A percentile compares a stretch with the other conserved stretches of the same genome.
phyloP scores from a whole-genome alignment of 306 rosid genomes.

The Vicia faba region DNA sequence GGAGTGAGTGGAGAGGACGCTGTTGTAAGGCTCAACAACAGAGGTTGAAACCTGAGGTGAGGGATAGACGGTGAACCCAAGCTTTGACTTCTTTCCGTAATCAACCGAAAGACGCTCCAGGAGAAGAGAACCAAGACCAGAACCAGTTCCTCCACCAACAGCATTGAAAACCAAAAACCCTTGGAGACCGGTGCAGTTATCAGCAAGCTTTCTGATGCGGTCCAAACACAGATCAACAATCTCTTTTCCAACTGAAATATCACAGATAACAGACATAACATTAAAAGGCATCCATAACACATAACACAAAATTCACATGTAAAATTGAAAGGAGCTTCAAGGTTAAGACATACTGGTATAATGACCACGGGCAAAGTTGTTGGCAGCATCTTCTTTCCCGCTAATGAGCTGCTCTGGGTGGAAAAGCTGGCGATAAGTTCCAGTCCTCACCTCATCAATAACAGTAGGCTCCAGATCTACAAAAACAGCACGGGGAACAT shows the following conservation, averaged over 20 bases:
- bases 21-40: slow-evolving; percentile 97
- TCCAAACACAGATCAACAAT: slow-evolving; percentile 92
- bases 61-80: slow-evolving; percentile 90
- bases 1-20: slow-evolving; percentile 94
- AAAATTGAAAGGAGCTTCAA: too few relatives aligned
- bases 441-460: slow-evolving; percentile 91
- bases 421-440: slow-evolving; percentile 85
- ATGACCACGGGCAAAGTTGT: slow-evolving; percentile 97
- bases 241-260: slow-evolving; percentile 75
- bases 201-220: slow-evolving; percentile 91
- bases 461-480: slow-evolving; percentile 94
- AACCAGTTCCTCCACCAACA: slow-evolving; percentile 96
- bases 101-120: slow-evolving; percentile 89
- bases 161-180: slow-evolving; percentile 92
- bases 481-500: slow-evolving; percentile 81
- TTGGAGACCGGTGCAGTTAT: slow-evolving; percentile 92
- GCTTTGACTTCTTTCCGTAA: slow-evolving; percentile 90
- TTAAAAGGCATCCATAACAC: neutral
- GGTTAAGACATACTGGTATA: slow-evolving; percentile 60
- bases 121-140: slow-evolving; percentile 89
- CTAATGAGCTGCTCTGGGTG: slow-evolving; percentile 94
- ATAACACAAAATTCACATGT: neutral
- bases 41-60: slow-evolving; percentile 96
- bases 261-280: neutral
- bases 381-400: slow-evolving; percentile 96